Evolutionary conservation across 306 rosid species (phyloP).

Genomic region (Trifolium subterraneum): DNA sequence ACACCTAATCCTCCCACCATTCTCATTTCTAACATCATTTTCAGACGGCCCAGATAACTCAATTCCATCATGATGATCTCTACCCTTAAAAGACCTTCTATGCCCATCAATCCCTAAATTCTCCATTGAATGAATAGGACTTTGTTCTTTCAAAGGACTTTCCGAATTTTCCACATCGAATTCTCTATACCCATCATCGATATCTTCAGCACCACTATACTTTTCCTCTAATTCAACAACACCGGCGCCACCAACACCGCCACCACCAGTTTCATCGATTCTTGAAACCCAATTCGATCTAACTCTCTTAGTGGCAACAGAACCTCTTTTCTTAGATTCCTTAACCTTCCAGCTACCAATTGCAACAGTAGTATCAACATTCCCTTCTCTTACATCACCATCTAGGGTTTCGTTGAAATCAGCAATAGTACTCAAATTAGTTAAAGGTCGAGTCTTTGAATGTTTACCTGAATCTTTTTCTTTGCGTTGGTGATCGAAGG

Average conservation of each 20-base stretch:
- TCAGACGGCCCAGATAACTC: slow-evolving; percentile 89
- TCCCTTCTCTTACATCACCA: slow-evolving; percentile 58
- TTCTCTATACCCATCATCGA: slow-evolving; percentile 74
- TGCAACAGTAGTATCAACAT: slow-evolving; percentile 60
- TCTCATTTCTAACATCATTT: slow-evolving; percentile 66
- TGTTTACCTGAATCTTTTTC: slow-evolving; percentile 59
- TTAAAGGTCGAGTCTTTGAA: slow-evolving; percentile 85
- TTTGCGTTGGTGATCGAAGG: slow-evolving; percentile 51
- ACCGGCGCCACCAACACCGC: slow-evolving; percentile 42
- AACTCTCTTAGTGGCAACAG: slow-evolving; percentile 64
- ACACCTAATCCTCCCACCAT: slow-evolving; percentile 57
- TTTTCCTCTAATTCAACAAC: slow-evolving; percentile 65
- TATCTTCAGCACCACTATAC: slow-evolving; percentile 72
- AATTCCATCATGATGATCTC: slow-evolving; percentile 70
- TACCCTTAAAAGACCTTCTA: slow-evolving; percentile 67
- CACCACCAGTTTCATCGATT: slow-evolving; percentile 64
- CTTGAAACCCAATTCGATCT: slow-evolving; percentile 90
- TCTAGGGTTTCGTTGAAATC: slow-evolving; percentile 75
- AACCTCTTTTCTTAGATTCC: slow-evolving; percentile 80
- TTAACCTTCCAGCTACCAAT: slow-evolving; percentile 90
- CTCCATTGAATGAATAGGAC: slow-evolving; percentile 74
- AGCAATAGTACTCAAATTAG: slow-evolving; percentile 64
- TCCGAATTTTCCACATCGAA: slow-evolving; percentile 81
- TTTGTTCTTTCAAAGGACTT: slow-evolving; percentile 74
- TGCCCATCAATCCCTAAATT: slow-evolving; percentile 78